A percentile compares a stretch with the other conserved stretches of the same genome.
Conservation (phyloP, 2,329 filamentous ascomycete species). For the Aspergillus hiratsukae region DNA sequence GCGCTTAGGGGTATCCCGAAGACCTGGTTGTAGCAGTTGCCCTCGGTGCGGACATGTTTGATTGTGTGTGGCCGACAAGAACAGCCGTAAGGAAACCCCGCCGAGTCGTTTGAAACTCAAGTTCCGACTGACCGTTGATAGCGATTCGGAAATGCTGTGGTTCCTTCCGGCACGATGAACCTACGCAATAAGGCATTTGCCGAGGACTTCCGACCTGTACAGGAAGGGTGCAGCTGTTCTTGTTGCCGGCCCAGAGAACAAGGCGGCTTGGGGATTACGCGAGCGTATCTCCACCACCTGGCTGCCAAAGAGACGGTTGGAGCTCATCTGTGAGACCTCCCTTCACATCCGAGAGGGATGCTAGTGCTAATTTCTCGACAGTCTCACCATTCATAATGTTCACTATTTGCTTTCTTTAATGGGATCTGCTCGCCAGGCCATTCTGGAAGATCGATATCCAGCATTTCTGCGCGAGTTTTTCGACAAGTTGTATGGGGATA, state of each 20-base stretch:
- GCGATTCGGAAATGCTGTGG: constrained; percentile 92
- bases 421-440: constrained; percentile 67
- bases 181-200: constrained; percentile 72
- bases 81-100: constrained; percentile 60
- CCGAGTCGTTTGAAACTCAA: background rate
- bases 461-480: constrained; percentile 77
- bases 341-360: background rate
- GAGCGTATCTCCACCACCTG: constrained; percentile 87
- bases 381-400: constrained; percentile 92
- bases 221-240: constrained; percentile 74
- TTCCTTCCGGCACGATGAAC: constrained; percentile 74
- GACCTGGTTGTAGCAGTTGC: constrained; percentile 91
- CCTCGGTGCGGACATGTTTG: constrained; percentile 97
- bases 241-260: constrained; percentile 66
- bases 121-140: constrained; percentile 21
- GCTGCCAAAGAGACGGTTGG: constrained; percentile 92
- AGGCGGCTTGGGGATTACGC: constrained; percentile 74
- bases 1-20: constrained; percentile 74
- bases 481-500: constrained; percentile 62
- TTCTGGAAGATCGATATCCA: constrained; percentile 77
- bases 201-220: constrained; percentile 76
- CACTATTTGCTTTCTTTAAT: constrained; percentile 87
- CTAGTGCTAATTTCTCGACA: constrained; percentile 33
- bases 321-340: constrained; percentile 56
- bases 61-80: constrained; percentile 96